A percentile compares a stretch with the other conserved stretches of the same genome.
phyloP scores from a whole-genome alignment of 2,329 filamentous ascomycete genomes.

The Leptographium lundbergii region DNA sequence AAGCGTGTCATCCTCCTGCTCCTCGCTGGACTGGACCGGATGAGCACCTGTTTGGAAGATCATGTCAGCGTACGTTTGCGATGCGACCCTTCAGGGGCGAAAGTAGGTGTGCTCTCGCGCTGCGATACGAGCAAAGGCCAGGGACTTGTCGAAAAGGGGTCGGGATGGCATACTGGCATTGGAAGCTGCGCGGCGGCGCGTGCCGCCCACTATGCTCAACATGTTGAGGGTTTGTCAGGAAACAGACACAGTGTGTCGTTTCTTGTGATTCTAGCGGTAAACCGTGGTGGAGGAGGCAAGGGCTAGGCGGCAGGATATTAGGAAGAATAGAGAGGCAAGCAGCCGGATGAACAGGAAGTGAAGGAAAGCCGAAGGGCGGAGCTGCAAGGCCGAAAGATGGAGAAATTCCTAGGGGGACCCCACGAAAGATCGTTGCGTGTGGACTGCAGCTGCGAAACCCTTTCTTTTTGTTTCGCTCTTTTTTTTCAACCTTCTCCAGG shows the following conservation, averaged over 20 bases:
- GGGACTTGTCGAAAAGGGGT: neutral
- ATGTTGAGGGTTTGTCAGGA: neutral
- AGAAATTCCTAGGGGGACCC: neutral
- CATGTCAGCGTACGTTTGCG: neutral
- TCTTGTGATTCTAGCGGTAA: neutral
- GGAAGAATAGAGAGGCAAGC: neutral
- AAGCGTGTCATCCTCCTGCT: constrained; percentile 60
- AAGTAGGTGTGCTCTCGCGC: too few species aligned
- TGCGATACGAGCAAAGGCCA: neutral
- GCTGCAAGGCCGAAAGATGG: neutral
- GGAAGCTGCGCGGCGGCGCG: constrained; percentile 20
- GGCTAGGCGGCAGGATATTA: neutral
- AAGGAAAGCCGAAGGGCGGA: neutral
- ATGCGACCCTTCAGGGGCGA: too few species aligned
- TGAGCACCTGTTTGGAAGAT: constrained; percentile 4
- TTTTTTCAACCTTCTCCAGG: neutral
- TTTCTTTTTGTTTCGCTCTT: neutral
- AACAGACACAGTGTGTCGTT: neutral
- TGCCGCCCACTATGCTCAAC: constrained; percentile 7
- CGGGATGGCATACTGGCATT: constrained; percentile 21
- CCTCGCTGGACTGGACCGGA: constrained; percentile 41
- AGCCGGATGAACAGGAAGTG: neutral
- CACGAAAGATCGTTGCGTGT: neutral
- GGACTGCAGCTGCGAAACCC: neutral
- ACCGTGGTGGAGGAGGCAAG: neutral